Evolutionary conservation across 2,329 filamentous ascomycete genomes (phyloP).

Genomic region (Fusarium clavum): DNA sequence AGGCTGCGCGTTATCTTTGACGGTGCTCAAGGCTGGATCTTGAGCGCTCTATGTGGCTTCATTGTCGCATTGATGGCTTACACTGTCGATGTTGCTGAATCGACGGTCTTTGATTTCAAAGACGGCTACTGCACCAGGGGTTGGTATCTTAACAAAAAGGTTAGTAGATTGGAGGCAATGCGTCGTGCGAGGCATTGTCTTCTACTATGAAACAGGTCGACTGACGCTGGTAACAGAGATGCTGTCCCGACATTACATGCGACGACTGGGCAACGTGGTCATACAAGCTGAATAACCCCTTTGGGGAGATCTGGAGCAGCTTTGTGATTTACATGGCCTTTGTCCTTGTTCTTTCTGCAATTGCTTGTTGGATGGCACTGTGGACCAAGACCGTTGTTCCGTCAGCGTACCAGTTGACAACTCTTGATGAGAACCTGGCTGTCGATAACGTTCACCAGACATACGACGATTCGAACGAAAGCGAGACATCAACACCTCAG

Average conservation of each 20-base stretch:
- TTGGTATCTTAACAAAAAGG: conserved; percentile 81
- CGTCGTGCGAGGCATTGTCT: not conserved
- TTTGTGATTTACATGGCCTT: conserved; percentile 80
- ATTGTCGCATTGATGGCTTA: conserved; percentile 89
- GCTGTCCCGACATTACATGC: conserved; percentile 66
- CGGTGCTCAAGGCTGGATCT: conserved; percentile 91
- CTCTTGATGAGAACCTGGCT: conserved; percentile 91
- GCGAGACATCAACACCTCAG: conserved; percentile 59
- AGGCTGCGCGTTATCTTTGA: conserved; percentile 82
- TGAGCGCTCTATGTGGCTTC: conserved; percentile 90
- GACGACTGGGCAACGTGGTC: conserved; percentile 69
- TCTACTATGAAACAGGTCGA: too few relatives aligned
- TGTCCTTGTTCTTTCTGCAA: conserved; percentile 75
- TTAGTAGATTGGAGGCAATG: conserved; percentile 45
- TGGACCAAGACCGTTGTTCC: conserved; percentile 95
- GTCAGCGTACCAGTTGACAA: conserved; percentile 86
- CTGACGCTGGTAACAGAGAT: conserved; percentile 55
- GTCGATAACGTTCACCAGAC: conserved; percentile 64
- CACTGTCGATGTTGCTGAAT: conserved; percentile 87
- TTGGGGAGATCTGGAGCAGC: conserved; percentile 73
- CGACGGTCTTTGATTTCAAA: conserved; percentile 89
- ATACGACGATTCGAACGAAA: conserved; percentile 56
- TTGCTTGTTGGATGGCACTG: conserved; percentile 83
- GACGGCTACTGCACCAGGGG: conserved; percentile 80
- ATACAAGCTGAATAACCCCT: conserved; percentile 59